Base-by-base conservation (phyloP, 164 flowering plant genomes). In the Litsea cubeba region DNA sequence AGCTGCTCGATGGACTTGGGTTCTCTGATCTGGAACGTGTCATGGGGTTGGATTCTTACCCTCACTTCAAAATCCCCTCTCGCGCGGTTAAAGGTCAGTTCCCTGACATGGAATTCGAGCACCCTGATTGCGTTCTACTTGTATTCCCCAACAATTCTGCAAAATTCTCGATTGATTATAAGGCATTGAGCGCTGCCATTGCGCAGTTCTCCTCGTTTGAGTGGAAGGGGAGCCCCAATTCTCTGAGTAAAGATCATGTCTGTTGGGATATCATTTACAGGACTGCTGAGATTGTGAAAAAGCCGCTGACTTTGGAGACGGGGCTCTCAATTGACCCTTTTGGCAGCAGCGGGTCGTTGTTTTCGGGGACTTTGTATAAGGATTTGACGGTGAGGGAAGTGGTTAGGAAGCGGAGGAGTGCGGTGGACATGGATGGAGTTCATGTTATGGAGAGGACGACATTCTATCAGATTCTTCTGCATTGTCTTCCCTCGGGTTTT, bases 391-490 rank as follows among this genome's bases (percentile, higher is more conserved):
- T 85, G 12, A 86, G 93, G 75, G 89, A 91, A 76, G 81, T 95
- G 57, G 94, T 91, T 15, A 80, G 97, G 87, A 95, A 87, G 85
- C 75, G 99, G 22, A 87, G 97, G 80, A 95, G 99, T 71, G 99
- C 97, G 2, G 99, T 93, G 30, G 99, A 93, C 79, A 95, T 95
- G 99, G 99, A 93, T 82, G 88, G 89, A 69, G 81, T 79, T 67
- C 84, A 82, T 77, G 75, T 63, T 26, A 93, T 95, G 83, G 81
- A 79, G 51, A 88, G 85, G 67, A 88, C 82, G 6, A 87, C 92
- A 2, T 95, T 95, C 84, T 95, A 89, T 82, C 97, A 95, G 83
- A 88, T 95, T 24, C 78, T 95, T 24, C 75, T 89, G 66, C 99
- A 95, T 80, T 95, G 97, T 78, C 89, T 93, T 81, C 95, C 99